Evolutionary conservation across 1,139 yeast species (phyloP), one percentile per base, ranked within the genome.

Genomic region (Nadsonia starkeyi-henricii): DNA sequence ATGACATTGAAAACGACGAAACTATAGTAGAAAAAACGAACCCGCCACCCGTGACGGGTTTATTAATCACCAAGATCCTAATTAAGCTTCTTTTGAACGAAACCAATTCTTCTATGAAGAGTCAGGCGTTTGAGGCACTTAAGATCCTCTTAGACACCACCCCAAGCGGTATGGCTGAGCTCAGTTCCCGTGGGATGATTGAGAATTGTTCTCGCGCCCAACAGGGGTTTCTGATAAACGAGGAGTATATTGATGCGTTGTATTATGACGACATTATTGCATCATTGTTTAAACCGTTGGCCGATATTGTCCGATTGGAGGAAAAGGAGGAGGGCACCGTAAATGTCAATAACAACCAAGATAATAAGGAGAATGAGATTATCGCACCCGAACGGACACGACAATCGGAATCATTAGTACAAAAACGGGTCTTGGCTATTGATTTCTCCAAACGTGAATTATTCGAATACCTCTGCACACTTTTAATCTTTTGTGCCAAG

Each of bases 401-500:
- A 36, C 9, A 42, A 44, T 42, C 57, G 46, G 5, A 60, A 19
- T n/a, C n/a, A n/a, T 13, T 33, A 33, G 17, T 33, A 7, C 4
- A 33, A n/a, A 33, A 8, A 8, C 39, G 39, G 17, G 17, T 33
- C 5, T 15, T 33, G 4, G 17, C 15, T 9, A 33, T 33, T 33
- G 17, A 33, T 3, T 52, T 50, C 20, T 37, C 53, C 15, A 78
- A 68, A 48, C 65, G 67, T 43, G 61, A 73, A n/a, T 62, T 79
- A 26, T 73, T 74, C 53, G 81, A 80, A 52, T 79, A 79, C 56
- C 66, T 85, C 42, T 79, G 88, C 57, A 94, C 85, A 50, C 64
- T 86, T 53, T 65, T 84, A 4, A 70, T 78, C 17, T 81, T 81
- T 59, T 79, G 93, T 52, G 67, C 80, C 15, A 70, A 73, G 44